phyloP scores from a whole-genome alignment of 768 basidiomycete species.

The Phallus indusiatus region DNA sequence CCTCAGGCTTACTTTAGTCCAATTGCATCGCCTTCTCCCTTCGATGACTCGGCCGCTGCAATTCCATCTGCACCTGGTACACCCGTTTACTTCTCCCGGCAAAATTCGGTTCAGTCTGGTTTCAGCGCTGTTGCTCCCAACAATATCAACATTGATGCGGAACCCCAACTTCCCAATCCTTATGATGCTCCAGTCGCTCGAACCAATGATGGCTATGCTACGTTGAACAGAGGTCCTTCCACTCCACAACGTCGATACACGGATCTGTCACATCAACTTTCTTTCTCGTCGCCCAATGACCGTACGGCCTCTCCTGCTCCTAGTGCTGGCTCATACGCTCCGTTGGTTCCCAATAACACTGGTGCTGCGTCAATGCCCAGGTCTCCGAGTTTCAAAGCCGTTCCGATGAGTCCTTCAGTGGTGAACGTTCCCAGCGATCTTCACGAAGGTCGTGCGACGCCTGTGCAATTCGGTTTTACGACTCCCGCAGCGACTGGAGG shows the following conservation, averaged over 20 bases:
- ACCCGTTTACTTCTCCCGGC: conserved; percentile 4
- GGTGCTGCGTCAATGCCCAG: neutral
- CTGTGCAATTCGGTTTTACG: conserved; percentile 12
- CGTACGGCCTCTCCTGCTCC: conserved; percentile 33
- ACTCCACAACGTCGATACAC: conserved; percentile 69
- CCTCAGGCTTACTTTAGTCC: conserved; percentile 2
- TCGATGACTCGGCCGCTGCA: conserved; percentile 6
- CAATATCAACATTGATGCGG: too few relatives aligned
- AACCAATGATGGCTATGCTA: conserved; percentile 3
- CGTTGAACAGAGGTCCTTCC: conserved; percentile 53
- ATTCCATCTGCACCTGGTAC: neutral
- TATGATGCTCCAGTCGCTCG: neutral
- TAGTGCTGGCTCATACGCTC: conserved; percentile 14
- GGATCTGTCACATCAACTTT: conserved; percentile 52
- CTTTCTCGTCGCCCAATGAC: conserved; percentile 28
- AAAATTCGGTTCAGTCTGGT: conserved; percentile 1
- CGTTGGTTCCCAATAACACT: neutral
- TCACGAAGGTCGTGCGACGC: conserved; percentile 11
- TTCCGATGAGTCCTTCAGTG: conserved; percentile 8
- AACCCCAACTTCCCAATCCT: conserved; percentile 3
- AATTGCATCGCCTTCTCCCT: conserved; percentile 2
- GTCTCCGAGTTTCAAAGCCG: neutral
- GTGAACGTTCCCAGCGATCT: conserved; percentile 1
- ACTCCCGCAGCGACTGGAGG: neutral
- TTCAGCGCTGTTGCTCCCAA: neutral